Evolutionary conservation across 2,329 filamentous ascomycete species (phyloP).

Genomic region (Clarireedia homoeocarpa): DNA sequence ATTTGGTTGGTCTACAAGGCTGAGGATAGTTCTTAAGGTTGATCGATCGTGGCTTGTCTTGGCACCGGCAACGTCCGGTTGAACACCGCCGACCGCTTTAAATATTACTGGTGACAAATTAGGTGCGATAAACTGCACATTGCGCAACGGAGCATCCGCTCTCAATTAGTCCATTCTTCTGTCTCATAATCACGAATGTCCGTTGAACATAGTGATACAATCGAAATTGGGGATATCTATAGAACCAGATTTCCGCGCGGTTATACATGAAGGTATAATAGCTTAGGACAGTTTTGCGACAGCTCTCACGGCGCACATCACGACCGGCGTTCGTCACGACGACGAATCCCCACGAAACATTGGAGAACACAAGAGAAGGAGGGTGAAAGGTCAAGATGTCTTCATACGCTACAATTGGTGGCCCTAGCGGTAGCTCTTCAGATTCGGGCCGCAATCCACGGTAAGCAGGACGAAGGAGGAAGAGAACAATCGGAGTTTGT

Average conservation of each 20-base stretch:
- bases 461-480: slow-evolving; percentile 9
- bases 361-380: neutral
- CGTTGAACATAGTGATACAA: no score
- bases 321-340: neutral
- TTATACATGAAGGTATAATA: no score
- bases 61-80: no score
- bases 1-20: neutral
- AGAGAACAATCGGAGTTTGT: neutral
- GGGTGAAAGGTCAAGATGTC: slow-evolving; percentile 15
- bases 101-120: neutral
- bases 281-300: neutral
- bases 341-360: neutral
- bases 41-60: neutral
- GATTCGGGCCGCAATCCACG: slow-evolving; percentile 22
- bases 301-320: neutral
- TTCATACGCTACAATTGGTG: slow-evolving; percentile 23
- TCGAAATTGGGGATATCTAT: no score
- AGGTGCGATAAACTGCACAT: neutral
- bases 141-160: neutral
- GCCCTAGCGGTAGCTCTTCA: slow-evolving; percentile 17
- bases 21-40: neutral
- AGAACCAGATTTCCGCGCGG: no score
- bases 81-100: neutral
- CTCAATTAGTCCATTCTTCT: neutral
- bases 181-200: neutral